A percentile compares a stretch with the other conserved stretches of the same genome.
These are phyloP conservation scores for Blastobotrys apis DNA, from an alignment of 1,139 yeast genomes.

Conservation along the genomic window DNA sequence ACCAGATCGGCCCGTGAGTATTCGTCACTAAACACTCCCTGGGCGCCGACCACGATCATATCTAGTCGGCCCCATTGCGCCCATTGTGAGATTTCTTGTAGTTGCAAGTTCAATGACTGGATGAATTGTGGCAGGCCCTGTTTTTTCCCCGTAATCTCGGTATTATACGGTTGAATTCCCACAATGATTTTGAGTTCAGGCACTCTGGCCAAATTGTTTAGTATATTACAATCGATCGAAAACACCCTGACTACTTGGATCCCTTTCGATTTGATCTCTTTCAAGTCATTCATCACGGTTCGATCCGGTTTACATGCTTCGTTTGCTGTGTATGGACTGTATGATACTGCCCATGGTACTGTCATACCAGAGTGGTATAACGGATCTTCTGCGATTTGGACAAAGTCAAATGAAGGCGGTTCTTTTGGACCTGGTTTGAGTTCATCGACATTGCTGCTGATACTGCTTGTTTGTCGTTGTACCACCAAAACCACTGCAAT, in stretches of 20 bases:
- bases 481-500: neutral
- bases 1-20: slow-evolving; percentile 28
- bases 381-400: neutral
- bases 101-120: slow-evolving; percentile 22
- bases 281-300: slow-evolving; percentile 58
- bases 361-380: slow-evolving; percentile 20
- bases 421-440: neutral
- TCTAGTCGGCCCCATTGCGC: slow-evolving; percentile 23
- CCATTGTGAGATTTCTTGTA: slow-evolving; percentile 23
- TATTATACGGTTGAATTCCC: slow-evolving; percentile 28
- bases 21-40: slow-evolving; percentile 26
- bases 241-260: slow-evolving; percentile 24
- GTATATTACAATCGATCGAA: slow-evolving; percentile 28
- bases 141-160: slow-evolving; percentile 6
- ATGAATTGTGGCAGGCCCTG: slow-evolving; percentile 8
- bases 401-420: neutral
- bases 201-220: slow-evolving; percentile 19
- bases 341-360: slow-evolving; percentile 63
- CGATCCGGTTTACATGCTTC: slow-evolving; percentile 69
- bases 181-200: slow-evolving; percentile 23
- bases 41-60: slow-evolving; percentile 30
- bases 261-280: slow-evolving; percentile 43
- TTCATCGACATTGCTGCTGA: neutral
- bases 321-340: slow-evolving; percentile 69
- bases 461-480: neutral